phyloP scores from a whole-genome alignment of 2,329 filamentous ascomycete species.

The Colletotrichum sp. region DNA sequence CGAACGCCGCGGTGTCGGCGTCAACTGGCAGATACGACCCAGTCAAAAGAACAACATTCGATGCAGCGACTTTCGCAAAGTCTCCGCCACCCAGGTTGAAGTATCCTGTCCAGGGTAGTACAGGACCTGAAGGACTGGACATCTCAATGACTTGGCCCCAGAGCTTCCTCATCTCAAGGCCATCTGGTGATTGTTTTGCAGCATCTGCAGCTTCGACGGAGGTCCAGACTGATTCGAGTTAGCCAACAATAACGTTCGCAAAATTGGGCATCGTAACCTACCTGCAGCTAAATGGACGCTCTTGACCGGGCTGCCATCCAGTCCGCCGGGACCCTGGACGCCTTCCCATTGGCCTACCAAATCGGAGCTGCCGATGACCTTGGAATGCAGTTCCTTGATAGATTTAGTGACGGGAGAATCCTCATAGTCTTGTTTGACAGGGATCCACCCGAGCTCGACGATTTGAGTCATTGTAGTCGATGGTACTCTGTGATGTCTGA shows the following conservation, averaged over 20 bases:
- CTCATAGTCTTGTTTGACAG: background rate
- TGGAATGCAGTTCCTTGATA: background rate
- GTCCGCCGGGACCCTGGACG: background rate
- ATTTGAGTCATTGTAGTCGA: background rate
- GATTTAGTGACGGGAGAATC: background rate
- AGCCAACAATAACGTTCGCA: accelerated
- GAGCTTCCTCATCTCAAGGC: background rate
- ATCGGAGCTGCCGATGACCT: background rate
- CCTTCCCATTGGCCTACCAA: background rate
- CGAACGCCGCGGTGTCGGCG: background rate
- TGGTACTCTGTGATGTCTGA: accelerated
- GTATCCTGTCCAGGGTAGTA: background rate
- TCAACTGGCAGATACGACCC: background rate
- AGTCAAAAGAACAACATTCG: background rate
- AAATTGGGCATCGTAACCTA: background rate
- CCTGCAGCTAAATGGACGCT: background rate
- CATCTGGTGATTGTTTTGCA: background rate
- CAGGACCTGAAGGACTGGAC: background rate
- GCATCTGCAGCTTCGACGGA: background rate
- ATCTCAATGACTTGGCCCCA: background rate
- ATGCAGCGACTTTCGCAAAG: background rate
- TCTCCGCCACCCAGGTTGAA: background rate
- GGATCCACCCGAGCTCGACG: background rate
- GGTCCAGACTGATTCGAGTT: background rate
- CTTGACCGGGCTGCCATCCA: background rate